Evolutionary conservation across 768 basidiomycete genomes (phyloP).

Genomic region (Cystoderma amianthinum): DNA sequence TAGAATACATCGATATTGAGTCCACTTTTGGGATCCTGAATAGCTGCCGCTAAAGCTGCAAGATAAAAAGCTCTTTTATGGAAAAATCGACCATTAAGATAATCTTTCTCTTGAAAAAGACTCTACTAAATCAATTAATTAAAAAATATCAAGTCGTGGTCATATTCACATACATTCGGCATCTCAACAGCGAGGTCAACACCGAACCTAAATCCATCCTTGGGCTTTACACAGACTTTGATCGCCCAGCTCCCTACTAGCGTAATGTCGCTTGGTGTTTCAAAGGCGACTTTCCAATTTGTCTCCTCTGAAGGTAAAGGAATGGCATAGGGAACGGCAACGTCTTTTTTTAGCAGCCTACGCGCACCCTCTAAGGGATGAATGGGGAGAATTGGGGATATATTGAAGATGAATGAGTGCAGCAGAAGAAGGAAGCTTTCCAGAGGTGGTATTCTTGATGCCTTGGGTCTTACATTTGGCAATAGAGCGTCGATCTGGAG

Average conservation of each 20-base stretch:
- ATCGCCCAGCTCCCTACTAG: slow-evolving; percentile 87
- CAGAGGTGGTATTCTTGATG: slow-evolving; percentile 45
- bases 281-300: slow-evolving; percentile 86
- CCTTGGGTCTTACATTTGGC: slow-evolving; percentile 67
- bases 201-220: slow-evolving; percentile 54
- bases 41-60: slow-evolving; percentile 62
- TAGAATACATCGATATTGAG: slow-evolving; percentile 57
- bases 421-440: slow-evolving; percentile 65
- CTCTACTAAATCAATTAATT: slow-evolving; percentile 27
- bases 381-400: slow-evolving; percentile 50
- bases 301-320: slow-evolving; percentile 72
- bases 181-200: slow-evolving; percentile 85
- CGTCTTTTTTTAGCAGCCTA: slow-evolving; percentile 40
- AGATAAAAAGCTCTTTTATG: slow-evolving; percentile 91
- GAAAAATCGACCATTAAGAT: slow-evolving; percentile 82
- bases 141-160: neutral
- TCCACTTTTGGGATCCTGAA: slow-evolving; percentile 35
- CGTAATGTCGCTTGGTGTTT: slow-evolving; percentile 67
- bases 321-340: slow-evolving; percentile 61
- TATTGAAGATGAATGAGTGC: slow-evolving; percentile 53
- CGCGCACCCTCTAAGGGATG: slow-evolving; percentile 65
- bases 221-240: slow-evolving; percentile 64
- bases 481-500: slow-evolving; percentile 72
- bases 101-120: slow-evolving; percentile 96
- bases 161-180: slow-evolving; percentile 65